Percentiles rank a stretch among this genome's conserved stretches.
phyloP scores from a whole-genome alignment of 306 rosid genomes.

The Dalbergia oliveri region DNA sequence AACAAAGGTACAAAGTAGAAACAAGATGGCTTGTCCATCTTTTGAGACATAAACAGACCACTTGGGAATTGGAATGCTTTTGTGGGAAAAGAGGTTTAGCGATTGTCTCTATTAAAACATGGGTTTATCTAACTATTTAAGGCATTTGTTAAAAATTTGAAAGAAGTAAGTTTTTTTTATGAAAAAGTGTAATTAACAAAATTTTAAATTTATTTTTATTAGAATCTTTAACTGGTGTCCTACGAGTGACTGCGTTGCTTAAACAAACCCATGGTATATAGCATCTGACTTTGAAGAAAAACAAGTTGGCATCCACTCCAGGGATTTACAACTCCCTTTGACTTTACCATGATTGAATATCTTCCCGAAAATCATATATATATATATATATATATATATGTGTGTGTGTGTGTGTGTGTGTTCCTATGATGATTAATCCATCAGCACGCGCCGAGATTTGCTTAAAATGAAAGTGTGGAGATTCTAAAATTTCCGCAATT shows the following conservation, averaged over 20 bases:
- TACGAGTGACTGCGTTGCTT: no score
- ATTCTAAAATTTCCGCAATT: background rate
- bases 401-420: no score
- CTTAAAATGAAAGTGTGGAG: background rate
- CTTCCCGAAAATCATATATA: background rate
- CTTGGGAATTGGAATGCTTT: background rate
- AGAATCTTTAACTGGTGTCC: no score
- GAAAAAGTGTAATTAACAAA: no score
- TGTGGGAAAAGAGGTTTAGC: background rate
- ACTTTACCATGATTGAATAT: slow-evolving; percentile 1
- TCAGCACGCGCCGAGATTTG: slow-evolving; percentile 8
- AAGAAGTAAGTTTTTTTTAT: no score
- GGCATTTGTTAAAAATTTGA: no score
- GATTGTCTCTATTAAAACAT: background rate
- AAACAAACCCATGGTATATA: no score
- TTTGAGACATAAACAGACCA: slow-evolving; percentile 5
- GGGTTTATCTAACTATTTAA: no score
- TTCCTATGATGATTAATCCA: background rate
- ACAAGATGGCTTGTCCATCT: background rate
- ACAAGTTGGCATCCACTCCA: slow-evolving; percentile 36
- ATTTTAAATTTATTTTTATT: no score
- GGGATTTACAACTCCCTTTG: background rate
- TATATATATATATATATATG: no score
- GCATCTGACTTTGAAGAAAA: background rate
- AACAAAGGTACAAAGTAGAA: slow-evolving; percentile 17